Conservation (phyloP, 176 grass and related monocot genomes). For the Triticum monococcum region DNA sequence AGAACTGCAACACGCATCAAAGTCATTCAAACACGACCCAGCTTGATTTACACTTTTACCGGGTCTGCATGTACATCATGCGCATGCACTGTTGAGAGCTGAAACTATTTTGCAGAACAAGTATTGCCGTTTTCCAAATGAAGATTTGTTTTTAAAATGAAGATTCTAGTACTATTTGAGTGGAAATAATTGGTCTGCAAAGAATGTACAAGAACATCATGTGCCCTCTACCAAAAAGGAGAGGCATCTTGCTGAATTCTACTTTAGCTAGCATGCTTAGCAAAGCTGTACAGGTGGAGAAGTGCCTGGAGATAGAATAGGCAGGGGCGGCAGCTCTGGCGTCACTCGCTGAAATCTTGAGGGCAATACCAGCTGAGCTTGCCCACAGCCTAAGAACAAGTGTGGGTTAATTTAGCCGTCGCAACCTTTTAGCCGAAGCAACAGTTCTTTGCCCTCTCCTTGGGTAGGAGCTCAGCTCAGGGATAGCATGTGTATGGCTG, state of each 20-base stretch:
- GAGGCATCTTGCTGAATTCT: slow-evolving; percentile 13
- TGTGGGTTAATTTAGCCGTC: neutral
- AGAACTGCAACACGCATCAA: slow-evolving; percentile 37
- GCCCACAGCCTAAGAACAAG: slow-evolving; percentile 63
- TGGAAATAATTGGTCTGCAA: neutral
- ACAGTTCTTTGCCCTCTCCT: neutral
- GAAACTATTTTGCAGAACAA: neutral
- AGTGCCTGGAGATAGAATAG: slow-evolving; percentile 57
- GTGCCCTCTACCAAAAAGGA: slow-evolving; percentile 12
- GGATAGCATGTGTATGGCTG: slow-evolving; percentile 52
- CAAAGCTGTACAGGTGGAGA: slow-evolving; percentile 47
- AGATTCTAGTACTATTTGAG: neutral
- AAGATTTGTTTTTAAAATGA: too few relatives aligned
- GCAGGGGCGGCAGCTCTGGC: slow-evolving; percentile 33
- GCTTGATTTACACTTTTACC: neutral
- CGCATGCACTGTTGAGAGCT: neutral
- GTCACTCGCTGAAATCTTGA: slow-evolving; percentile 46
- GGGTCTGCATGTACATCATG: neutral
- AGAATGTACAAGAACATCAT: neutral
- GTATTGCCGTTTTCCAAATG: neutral
- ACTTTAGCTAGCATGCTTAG: slow-evolving; percentile 26
- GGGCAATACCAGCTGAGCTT: slow-evolving; percentile 39
- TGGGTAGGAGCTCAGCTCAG: neutral
- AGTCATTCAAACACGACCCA: neutral
- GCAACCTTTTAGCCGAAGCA: neutral